Evolutionary conservation across 2,329 filamentous ascomycete genomes (phyloP).

Genomic region (Aspergillus phoenicis): DNA sequence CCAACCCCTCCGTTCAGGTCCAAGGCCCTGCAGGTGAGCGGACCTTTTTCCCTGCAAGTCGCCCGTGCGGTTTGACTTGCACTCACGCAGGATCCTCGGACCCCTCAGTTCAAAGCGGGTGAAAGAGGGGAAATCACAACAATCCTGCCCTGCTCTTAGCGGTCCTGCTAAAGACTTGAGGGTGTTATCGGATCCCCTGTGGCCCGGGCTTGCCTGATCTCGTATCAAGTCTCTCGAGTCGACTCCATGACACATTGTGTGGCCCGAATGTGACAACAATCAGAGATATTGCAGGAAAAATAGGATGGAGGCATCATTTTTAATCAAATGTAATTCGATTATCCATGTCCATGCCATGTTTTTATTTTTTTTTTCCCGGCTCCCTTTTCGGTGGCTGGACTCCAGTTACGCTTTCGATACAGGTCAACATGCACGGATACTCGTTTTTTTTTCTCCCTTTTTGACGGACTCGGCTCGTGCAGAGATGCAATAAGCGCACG

Average conservation of each 20-base stretch:
- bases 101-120: constrained; percentile 1
- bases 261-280: background rate
- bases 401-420: background rate
- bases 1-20: constrained; percentile 5
- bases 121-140: constrained; percentile 5
- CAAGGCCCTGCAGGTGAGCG: constrained; percentile 20
- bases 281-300: too few relatives aligned
- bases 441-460: background rate
- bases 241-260: background rate
- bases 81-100: constrained; percentile 8
- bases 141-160: constrained; percentile 2
- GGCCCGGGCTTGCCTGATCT: background rate
- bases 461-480: constrained; percentile 13
- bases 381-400: background rate
- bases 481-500: constrained; percentile 13
- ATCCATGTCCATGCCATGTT: background rate
- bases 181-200: background rate
- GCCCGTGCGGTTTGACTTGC: constrained; percentile 12
- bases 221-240: background rate
- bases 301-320: too few relatives aligned
- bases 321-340: too few relatives aligned
- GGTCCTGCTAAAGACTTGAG: background rate
- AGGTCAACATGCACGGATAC: constrained; percentile 3
- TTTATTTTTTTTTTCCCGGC: background rate
- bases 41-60: constrained; percentile 17